A percentile compares a stretch with the other conserved stretches of the same genome.
These are phyloP conservation scores for Phaeotremella skinneri DNA, from an alignment of 768 basidiomycete species.

Conservation along the genomic window DNA sequence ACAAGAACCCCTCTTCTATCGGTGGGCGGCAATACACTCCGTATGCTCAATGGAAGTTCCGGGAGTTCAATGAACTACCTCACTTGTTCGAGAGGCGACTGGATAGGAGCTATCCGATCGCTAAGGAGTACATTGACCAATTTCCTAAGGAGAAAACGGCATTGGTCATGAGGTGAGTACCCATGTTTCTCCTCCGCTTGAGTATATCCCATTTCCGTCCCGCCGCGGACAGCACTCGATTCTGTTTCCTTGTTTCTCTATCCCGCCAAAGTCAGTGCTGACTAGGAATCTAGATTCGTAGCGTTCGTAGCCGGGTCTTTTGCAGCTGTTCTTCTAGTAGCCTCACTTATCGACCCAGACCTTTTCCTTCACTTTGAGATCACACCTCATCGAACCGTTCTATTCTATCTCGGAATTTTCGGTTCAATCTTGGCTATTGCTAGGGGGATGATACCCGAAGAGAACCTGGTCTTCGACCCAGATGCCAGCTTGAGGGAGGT, in stretches of 20 bases:
- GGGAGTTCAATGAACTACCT: constrained; percentile 97
- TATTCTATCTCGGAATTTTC: constrained; percentile 89
- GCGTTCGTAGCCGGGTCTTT: constrained; percentile 96
- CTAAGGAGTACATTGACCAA: constrained; percentile 94
- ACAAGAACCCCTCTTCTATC: constrained; percentile 94
- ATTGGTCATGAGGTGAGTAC: constrained; percentile 75
- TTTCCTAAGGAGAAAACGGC: constrained; percentile 94
- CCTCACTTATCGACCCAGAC: constrained; percentile 89
- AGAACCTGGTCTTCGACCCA: constrained; percentile 89
- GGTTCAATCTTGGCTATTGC: constrained; percentile 83
- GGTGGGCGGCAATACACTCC: constrained; percentile 89
- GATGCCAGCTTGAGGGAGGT: constrained; percentile 89
- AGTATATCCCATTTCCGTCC: too few relatives aligned
- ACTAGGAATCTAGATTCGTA: constrained; percentile 65
- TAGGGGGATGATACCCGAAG: constrained; percentile 92
- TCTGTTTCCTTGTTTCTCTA: background rate
- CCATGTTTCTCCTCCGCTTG: background rate
- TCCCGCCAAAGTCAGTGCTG: background rate
- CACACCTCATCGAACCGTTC: constrained; percentile 82
- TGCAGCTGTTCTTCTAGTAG: constrained; percentile 87
- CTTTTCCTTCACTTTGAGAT: constrained; percentile 92
- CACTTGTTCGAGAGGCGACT: constrained; percentile 85
- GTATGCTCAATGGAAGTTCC: constrained; percentile 96
- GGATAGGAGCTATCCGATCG: constrained; percentile 80
- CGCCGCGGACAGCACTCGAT: background rate